A percentile compares a stretch with the other conserved stretches of the same genome.
These are phyloP conservation scores for Phytopythium aichiense DNA, from an alignment of 352 stramenopile species.

Conservation along the genomic window DNA sequence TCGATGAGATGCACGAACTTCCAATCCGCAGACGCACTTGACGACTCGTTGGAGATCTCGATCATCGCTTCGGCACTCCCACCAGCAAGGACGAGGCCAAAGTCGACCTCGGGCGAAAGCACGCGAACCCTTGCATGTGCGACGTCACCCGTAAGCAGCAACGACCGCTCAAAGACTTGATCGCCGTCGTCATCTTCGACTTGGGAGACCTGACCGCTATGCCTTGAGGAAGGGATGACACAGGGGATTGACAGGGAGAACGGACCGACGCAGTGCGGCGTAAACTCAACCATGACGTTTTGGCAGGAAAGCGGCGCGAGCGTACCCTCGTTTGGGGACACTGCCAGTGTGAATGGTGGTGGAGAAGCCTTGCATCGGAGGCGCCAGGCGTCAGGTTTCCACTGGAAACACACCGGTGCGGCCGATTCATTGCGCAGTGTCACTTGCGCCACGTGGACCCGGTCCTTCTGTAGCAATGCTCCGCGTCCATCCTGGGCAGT, in stretches of 20 bases:
- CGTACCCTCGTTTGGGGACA: slow-evolving; percentile 17
- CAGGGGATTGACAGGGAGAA: slow-evolving; percentile 52
- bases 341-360: slow-evolving; percentile 20
- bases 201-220: neutral
- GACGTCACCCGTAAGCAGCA: slow-evolving; percentile 51
- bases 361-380: neutral
- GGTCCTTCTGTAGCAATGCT: neutral
- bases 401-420: slow-evolving; percentile 25
- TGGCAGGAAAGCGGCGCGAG: slow-evolving; percentile 16
- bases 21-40: slow-evolving; percentile 28
- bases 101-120: slow-evolving; percentile 53
- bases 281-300: slow-evolving; percentile 31
- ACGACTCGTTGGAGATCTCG: slow-evolving; percentile 23
- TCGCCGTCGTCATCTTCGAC: neutral
- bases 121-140: slow-evolving; percentile 39
- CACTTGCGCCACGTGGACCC: neutral
- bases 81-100: slow-evolving; percentile 66
- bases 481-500: neutral
- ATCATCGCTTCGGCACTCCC: slow-evolving; percentile 31
- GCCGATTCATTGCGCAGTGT: neutral
- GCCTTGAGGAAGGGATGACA: slow-evolving; percentile 14
- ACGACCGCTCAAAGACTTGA: slow-evolving; percentile 36
- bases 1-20: slow-evolving; percentile 39
- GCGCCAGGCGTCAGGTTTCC: slow-evolving; percentile 18
- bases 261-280: slow-evolving; percentile 26